Evolutionary conservation across 495 filamentous ascomycete genomes (phyloP), one percentile per base, ranked within the genome.

Genomic region (Xylaria intraflava): DNA sequence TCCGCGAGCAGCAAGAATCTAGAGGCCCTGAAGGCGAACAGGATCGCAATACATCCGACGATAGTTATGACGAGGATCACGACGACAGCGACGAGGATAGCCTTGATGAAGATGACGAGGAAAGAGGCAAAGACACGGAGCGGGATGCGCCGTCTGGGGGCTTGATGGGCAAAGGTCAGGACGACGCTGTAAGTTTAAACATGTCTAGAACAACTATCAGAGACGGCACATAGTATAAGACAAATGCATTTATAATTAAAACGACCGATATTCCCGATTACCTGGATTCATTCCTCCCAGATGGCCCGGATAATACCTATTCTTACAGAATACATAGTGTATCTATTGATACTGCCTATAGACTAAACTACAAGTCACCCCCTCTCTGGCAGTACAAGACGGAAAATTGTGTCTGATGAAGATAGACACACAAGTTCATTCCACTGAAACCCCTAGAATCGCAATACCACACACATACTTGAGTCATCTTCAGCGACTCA

Each of bases 1-100:
- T 96, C 78, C 82, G 83, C 57, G 85, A 72, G 35, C 79, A 83
- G 9, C 52, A 76, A 3, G 71, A 62, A 8, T 58, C 53, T 6
- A 69, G 69, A 11, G 72, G 57, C 20, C 68, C 75, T 1, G 73
- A 72, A 17, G 70, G 73, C 2, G 72, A 73, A 24, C 65, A 64
- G 17, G 65, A 66, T 22, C 55, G 48, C 17, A 52, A 55, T 23
- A 67, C 64, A 23, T 63, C 56, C 19, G 65, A 65, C 24, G 61
- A 66, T 14, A 64, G 56, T 0, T 26, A 54, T 35, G 50, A 54
- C 7, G 39, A 39, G 3, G 41, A 51, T 2, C 50, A 51, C 0
- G 52, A 53, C 14, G 57, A 30, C 14, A 43, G 56, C 8, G 40
- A 53, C 10, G 29, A 29, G 3, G 16, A 56, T 22, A 49, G 17